A percentile compares a stretch with the other conserved stretches of the same genome.
Evolutionary conservation across 352 stramenopile species (phyloP).

Genomic region (Globisporangium cederbergense): DNA sequence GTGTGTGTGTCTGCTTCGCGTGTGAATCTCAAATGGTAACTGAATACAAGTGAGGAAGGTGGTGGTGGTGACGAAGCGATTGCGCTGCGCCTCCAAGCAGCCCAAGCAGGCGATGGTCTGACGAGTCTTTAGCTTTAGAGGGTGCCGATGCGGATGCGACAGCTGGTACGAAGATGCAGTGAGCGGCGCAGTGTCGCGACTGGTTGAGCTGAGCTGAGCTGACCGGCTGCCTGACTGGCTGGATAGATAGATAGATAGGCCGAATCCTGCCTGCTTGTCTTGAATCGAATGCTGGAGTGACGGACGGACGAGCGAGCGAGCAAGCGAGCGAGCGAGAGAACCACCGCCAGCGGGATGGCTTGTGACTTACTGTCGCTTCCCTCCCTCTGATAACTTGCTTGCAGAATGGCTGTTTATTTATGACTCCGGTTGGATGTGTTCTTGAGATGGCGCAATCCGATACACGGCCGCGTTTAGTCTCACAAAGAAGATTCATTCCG

Average conservation of each 20-base stretch:
- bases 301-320: neutral
- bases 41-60: neutral
- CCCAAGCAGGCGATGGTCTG: neutral
- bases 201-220: neutral
- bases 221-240: neutral
- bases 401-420: conserved; percentile 1
- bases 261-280: neutral
- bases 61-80: neutral
- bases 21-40: neutral
- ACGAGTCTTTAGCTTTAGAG: neutral
- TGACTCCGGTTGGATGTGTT: neutral
- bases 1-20: neutral
- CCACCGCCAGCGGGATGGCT: neutral
- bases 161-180: neutral
- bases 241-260: neutral
- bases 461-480: conserved; percentile 6
- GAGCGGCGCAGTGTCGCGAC: conserved; percentile 1
- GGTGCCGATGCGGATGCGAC: conserved; percentile 4
- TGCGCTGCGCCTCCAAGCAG: neutral
- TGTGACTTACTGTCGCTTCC: no score
- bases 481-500: conserved; percentile 3
- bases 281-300: neutral
- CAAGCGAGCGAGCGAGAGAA: neutral
- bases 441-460: conserved; percentile 7
- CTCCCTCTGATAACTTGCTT: conserved; percentile 1